Evolutionary conservation across 2,329 filamentous ascomycete species (phyloP).

Genomic region (Colletotrichum lini): DNA sequence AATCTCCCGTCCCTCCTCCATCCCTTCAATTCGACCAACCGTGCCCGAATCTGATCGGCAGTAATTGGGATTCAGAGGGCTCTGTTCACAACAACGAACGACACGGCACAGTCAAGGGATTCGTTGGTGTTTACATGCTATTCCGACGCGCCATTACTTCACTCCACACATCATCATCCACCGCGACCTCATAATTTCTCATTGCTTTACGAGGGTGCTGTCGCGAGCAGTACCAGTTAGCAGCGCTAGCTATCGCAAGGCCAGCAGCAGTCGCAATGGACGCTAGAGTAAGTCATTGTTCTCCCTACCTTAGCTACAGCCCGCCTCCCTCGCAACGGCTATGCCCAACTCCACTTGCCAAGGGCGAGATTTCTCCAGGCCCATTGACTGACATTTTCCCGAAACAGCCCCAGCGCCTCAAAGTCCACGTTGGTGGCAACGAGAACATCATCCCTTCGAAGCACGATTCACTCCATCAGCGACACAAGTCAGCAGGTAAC

Average conservation of each 20-base stretch:
- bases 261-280: conserved; percentile 42
- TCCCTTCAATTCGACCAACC: conserved; percentile 32
- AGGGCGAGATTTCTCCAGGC: conserved; percentile 9
- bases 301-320: conserved; percentile 1
- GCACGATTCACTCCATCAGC: conserved; percentile 79
- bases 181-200: conserved; percentile 30
- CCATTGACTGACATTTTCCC: conserved; percentile 25
- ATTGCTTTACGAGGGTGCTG: conserved; percentile 8
- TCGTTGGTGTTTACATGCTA: conserved; percentile 34
- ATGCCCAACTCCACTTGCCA: neutral
- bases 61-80: conserved; percentile 4
- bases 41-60: conserved; percentile 11
- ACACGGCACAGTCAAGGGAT: conserved; percentile 4
- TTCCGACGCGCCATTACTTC: conserved; percentile 30
- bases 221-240: conserved; percentile 33
- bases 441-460: conserved; percentile 75
- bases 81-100: conserved; percentile 1
- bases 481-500: conserved; percentile 84
- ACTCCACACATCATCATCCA: conserved; percentile 34
- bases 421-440: conserved; percentile 69
- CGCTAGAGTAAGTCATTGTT: conserved; percentile 43
- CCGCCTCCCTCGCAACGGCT: conserved; percentile 25
- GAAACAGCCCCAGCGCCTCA: conserved; percentile 57
- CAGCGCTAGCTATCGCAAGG: conserved; percentile 32
- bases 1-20: conserved; percentile 34